Base-by-base conservation (phyloP, 192 early-diverging fungal genomes). In the Podila minutissima region DNA sequence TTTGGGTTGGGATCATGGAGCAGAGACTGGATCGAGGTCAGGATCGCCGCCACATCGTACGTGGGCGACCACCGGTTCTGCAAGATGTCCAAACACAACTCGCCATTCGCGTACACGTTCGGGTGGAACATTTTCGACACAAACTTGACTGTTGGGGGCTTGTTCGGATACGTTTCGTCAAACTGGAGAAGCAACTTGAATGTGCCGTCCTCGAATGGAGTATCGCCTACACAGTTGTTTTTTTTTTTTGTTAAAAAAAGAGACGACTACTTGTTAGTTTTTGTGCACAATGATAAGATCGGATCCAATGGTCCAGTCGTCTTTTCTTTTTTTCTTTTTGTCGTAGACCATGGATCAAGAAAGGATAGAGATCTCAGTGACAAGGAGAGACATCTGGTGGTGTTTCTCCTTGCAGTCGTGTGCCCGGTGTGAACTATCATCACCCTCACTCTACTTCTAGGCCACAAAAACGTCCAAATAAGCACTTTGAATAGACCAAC, bases 61-160 rank as follows among this genome's bases (percentile, higher is more conserved):
- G 97, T 97, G 10, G 97, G 97, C n/a, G 92, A 94, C 97, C 97
- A 99, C 61, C 97, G 87, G 84, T 98, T 98, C 77, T 99, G 97
- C 83, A 98, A 82, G 77, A 99, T 99, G 83, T 99, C 98, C 76
- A 99, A 83, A 82, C 98, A 99, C 62, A 99, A 84, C 76, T 99
- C 97, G 10, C 98, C 98, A 81, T 94, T 98, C 51, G 95, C 95
- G 78, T 98, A 99, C 3, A 96, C 97, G 71, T 99, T 99, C 0
- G 97, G 97, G 77, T 99, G 98, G 83, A 98, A 99, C 95, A 99
- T 99, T 66, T 91, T 92, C 35, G 93, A 92, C 15, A 96, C 92
- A 82, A 99, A 99, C 69, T 92, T 92, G 17, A 99, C 98, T 61
- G 90, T 89, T 61, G 98, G 98, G 69, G 98, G 96, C 79, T 98